Evolutionary conservation across 2,329 filamentous ascomycete species (phyloP), one percentile per base, ranked within the genome.

Genomic region (Fusarium sp.): DNA sequence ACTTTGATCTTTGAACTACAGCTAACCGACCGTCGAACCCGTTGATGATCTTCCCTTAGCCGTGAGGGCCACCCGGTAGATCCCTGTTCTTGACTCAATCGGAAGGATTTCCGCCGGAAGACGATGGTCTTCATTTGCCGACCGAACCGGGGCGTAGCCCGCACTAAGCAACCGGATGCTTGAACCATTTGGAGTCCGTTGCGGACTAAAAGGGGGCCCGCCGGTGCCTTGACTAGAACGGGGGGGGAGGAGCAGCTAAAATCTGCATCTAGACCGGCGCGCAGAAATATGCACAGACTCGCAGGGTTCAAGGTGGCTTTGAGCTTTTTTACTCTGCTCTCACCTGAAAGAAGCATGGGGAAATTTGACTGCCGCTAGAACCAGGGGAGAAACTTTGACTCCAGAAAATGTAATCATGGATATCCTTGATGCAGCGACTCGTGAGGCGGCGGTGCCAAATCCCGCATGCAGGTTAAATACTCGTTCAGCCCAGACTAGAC

Each of bases 401-500:
- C 25, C 9, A 11, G 10, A 49, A 16, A 49, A 16, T 27, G 23
- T 27, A 11, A 27, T 10, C 14, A 27, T 49, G 23, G 42, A 27
- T 27, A 16, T 27, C 23, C 42, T 49, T 49, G 20, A 49, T 27
- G 42, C 42, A 25, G 42, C 27, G 16, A 29, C 3, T 33, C 46
- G 46, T 20, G 56, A 25, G 42, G 13, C 34, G 10, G 8, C n/a
- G 11, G n/a, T 44, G 11, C 18, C 38, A 58, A 57, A 36, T 34
- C 54, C 42, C 34, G 54, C 54, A 50, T 54, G 51, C 36, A 54
- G 36, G 25, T 71, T 71, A 71, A 71, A 71, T 71, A 69, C 36
- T 36, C 34, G 27, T 13, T 27, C 14, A 23, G 27, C 13, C 68
- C 20, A 33, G 46, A 23, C 27, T 50, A 27, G 58, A 63, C 66